Evolutionary conservation across 2,329 filamentous ascomycete species (phyloP).

Genomic region (Xylaria hypoxylon): DNA sequence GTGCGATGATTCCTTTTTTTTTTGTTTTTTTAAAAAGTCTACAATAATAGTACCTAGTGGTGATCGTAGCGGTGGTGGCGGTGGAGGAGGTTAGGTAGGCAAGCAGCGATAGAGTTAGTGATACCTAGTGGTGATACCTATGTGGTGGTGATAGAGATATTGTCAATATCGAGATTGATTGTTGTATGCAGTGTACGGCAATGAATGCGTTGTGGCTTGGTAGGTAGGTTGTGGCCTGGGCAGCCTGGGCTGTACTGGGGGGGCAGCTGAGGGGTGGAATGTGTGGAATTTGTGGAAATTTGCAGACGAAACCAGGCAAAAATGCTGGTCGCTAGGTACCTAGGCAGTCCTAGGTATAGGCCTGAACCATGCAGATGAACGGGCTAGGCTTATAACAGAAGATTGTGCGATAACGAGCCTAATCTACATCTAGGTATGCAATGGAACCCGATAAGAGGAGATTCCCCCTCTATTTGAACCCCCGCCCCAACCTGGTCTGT

Average conservation of each 20-base stretch:
- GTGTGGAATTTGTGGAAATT: conserved; percentile 14
- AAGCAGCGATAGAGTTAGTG: neutral
- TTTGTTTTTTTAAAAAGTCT: neutral
- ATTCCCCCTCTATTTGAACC: no score
- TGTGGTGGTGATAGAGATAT: neutral
- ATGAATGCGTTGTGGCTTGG: conserved; percentile 6
- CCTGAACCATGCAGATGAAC: neutral
- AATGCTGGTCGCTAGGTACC: neutral
- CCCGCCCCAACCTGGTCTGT: no score
- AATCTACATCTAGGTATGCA: no score
- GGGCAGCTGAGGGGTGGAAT: no score
- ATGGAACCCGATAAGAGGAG: no score
- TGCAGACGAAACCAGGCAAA: conserved; percentile 18
- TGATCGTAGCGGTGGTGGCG: neutral
- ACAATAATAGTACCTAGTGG: neutral
- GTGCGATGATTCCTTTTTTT: conserved; percentile 1
- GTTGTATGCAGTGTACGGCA: conserved; percentile 16
- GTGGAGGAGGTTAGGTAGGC: neutral
- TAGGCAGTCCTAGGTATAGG: neutral
- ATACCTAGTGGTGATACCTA: neutral
- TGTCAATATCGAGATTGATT: conserved; percentile 15
- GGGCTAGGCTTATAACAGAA: conserved; percentile 12
- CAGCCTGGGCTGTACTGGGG: no score
- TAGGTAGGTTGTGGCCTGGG: neutral
- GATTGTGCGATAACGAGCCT: neutral